A percentile compares a stretch with the other conserved stretches of the same genome.
These are phyloP conservation scores for Thyridium curvatum DNA, from an alignment of 2,329 filamentous ascomycete genomes.

Conservation along the genomic window DNA sequence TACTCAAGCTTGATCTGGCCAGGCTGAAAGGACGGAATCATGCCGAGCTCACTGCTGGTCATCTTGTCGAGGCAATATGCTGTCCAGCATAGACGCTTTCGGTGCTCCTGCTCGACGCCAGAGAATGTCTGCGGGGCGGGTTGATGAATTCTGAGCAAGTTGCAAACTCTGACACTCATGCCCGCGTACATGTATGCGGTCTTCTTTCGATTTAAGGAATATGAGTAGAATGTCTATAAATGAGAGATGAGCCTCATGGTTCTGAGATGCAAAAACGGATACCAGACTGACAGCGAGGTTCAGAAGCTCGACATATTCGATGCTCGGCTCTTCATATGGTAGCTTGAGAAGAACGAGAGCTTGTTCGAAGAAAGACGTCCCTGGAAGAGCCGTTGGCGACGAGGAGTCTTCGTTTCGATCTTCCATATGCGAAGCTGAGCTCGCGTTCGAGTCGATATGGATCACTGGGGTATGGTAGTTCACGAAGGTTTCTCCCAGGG, in stretches of 20 bases:
- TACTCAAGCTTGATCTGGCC: conserved; percentile 2
- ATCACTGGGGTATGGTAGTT: background rate
- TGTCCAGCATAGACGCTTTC: conserved; percentile 4
- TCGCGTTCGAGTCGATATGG: too few species aligned
- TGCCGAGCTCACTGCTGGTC: conserved; percentile 5
- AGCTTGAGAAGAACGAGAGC: conserved; percentile 5
- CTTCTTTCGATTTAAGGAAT: conserved; percentile 3
- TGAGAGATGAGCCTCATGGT: background rate
- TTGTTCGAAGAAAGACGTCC: conserved; percentile 2
- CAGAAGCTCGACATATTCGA: conserved; percentile 3
- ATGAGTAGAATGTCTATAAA: conserved; percentile 1
- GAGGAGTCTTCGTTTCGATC: too few species aligned
- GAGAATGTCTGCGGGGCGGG: background rate
- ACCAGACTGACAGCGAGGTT: conserved; percentile 1
- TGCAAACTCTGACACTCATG: conserved; percentile 3
- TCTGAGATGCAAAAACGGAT: too few species aligned
- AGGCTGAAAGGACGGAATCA: conserved; percentile 2
- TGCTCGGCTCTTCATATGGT: conserved; percentile 2
- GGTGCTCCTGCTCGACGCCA: conserved; percentile 1
- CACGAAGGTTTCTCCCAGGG: conserved; percentile 1
- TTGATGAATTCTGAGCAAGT: conserved; percentile 4
- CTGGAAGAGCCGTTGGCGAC: background rate
- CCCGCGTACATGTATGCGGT: conserved; percentile 6
- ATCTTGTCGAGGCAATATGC: conserved; percentile 6
- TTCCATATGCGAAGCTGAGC: too few species aligned